phyloP scores from a whole-genome alignment of 2,329 filamentous ascomycete species.

The Neurospora sp. region DNA sequence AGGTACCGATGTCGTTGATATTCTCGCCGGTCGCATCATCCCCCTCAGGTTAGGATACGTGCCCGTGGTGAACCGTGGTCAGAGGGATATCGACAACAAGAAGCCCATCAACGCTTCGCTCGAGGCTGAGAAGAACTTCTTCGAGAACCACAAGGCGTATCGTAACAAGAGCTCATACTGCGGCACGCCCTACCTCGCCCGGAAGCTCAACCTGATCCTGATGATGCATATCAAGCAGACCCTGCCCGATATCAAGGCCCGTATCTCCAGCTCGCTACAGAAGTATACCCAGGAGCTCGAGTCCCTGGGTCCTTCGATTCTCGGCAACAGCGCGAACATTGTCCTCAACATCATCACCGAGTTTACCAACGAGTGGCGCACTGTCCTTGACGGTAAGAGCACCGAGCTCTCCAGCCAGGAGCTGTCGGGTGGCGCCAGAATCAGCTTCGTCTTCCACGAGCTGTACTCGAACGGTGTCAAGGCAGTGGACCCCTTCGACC shows the following conservation, averaged over 20 bases:
- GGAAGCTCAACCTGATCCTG: constrained; percentile 94
- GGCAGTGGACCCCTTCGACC: constrained; percentile 93
- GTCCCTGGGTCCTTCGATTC: constrained; percentile 82
- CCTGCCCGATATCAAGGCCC: constrained; percentile 93
- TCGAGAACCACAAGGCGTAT: constrained; percentile 97
- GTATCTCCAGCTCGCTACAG: constrained; percentile 85
- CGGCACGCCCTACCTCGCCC: constrained; percentile 90
- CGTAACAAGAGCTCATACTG: constrained; percentile 98
- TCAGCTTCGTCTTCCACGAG: constrained; percentile 98
- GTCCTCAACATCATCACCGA: constrained; percentile 98
- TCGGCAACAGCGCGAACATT: constrained; percentile 93
- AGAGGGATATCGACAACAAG: constrained; percentile 97
- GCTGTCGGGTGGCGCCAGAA: constrained; percentile 91
- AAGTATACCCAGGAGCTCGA: constrained; percentile 81
- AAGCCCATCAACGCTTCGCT: constrained; percentile 85
- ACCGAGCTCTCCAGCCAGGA: constrained; percentile 90
- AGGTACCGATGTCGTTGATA: constrained; percentile 96
- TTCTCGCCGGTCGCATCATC: constrained; percentile 94
- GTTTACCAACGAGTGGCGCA: constrained; percentile 95
- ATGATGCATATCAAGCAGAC: constrained; percentile 99
- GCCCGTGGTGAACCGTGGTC: constrained; percentile 93
- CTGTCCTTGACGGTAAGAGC: constrained; percentile 92
- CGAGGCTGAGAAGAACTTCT: constrained; percentile 92
- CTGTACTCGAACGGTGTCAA: constrained; percentile 96
- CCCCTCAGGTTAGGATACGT: constrained; percentile 87